Percentiles rank a stretch among this genome's conserved stretches.
Conservation (phyloP, 495 filamentous ascomycete genomes). For the Paragyromitra xinjiangensis region DNA sequence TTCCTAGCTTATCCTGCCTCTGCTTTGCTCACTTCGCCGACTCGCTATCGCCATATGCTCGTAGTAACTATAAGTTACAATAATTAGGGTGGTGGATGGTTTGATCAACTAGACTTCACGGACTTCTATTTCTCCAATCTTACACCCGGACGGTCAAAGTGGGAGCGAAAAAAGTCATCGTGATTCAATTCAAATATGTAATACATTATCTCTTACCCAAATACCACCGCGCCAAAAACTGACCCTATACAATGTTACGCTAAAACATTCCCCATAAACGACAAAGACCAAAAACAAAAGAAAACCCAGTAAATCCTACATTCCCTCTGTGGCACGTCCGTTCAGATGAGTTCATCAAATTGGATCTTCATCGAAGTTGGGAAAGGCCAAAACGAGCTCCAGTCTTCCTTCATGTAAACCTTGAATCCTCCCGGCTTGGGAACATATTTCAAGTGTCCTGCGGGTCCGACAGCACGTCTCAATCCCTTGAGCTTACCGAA, state of each 20-base stretch:
- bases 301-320: slow-evolving; percentile 24
- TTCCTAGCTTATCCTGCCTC: too few species aligned
- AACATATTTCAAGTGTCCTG: slow-evolving; percentile 79
- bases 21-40: too few species aligned
- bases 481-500: slow-evolving; percentile 68
- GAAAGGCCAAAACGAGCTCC: slow-evolving; percentile 75
- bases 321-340: not conserved
- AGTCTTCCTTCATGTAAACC: slow-evolving; percentile 78
- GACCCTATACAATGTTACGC: slow-evolving; percentile 2
- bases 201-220: slow-evolving; percentile 9
- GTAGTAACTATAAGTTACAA: too few species aligned
- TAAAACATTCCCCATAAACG: slow-evolving; percentile 15
- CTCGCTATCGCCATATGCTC: too few species aligned
- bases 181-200: slow-evolving; percentile 20
- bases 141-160: not conserved
- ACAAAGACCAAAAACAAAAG: not conserved
- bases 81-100: too few species aligned
- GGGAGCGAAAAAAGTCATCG: not conserved
- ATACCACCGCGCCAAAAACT: slow-evolving; percentile 4
- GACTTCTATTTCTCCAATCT: too few species aligned
- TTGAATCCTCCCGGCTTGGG: slow-evolving; percentile 68
- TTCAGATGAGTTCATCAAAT: slow-evolving; percentile 61
- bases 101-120: too few species aligned
- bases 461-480: slow-evolving; percentile 72
- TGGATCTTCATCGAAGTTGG: slow-evolving; percentile 72